These are phyloP conservation scores for Perkinsus marinus DNA, from an alignment of 169 alveolate species.

Conservation along the genomic window DNA sequence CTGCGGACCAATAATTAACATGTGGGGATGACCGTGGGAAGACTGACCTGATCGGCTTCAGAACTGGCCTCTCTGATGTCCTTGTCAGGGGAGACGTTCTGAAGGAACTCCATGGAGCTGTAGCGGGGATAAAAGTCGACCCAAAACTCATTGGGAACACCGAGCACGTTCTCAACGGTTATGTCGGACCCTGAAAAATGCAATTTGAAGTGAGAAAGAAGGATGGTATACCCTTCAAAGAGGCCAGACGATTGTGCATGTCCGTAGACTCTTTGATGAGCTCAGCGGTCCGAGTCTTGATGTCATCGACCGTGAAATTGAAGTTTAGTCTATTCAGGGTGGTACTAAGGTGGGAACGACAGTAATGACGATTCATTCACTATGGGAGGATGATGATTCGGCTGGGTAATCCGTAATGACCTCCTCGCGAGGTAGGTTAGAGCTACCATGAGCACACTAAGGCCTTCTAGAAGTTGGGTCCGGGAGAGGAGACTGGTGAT, in stretches of 20 bases:
- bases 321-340: not conserved
- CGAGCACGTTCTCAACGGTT: not conserved
- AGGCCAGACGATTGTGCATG: not conserved
- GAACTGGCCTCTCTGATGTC: not conserved
- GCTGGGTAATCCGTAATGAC: too few species aligned
- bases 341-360: not conserved
- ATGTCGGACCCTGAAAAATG: not conserved
- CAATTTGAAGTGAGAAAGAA: not conserved
- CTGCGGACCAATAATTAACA: not conserved
- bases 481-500: too few species aligned
- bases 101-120: not conserved
- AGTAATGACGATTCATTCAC: not conserved
- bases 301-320: not conserved
- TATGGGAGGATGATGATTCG: too few species aligned
- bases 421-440: too few species aligned
- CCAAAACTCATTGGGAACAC: not conserved
- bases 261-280: not conserved
- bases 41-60: not conserved
- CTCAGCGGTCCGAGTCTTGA: not conserved
- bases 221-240: not conserved
- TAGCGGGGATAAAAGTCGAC: not conserved
- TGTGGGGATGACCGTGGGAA: not conserved
- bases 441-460: too few species aligned
- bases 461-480: too few species aligned
- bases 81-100: not conserved